Conservation (phyloP, 108 stramenopile species). For the Cyclotella kingstonii region DNA sequence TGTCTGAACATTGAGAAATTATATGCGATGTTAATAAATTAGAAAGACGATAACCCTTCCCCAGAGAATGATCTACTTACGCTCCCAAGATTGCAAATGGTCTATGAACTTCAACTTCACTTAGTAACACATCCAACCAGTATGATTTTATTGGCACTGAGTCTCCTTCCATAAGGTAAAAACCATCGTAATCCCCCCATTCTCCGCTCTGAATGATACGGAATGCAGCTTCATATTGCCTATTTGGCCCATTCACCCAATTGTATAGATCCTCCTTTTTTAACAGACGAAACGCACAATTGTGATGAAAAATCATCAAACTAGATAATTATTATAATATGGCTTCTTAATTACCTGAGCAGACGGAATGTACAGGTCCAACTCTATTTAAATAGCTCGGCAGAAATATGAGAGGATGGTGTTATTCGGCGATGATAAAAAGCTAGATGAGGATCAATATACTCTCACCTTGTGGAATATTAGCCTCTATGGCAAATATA, state of each 20-base stretch:
- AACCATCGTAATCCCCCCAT: conserved; percentile 63
- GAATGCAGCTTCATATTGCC: conserved; percentile 68
- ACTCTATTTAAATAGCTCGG: conserved; percentile 45
- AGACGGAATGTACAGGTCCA: conserved; percentile 51
- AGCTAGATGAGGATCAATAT: conserved; percentile 1
- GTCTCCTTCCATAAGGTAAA: conserved; percentile 77
- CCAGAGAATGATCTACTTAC: no score
- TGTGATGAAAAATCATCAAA: no score
- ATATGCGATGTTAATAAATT: background rate
- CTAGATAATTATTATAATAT: no score
- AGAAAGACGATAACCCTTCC: no score
- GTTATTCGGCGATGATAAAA: no score
- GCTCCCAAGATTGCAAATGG: conserved; percentile 72
- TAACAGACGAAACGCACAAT: no score
- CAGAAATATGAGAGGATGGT: conserved; percentile 7
- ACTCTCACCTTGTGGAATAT: conserved; percentile 52
- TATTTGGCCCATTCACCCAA: conserved; percentile 80
- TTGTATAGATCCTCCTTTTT: conserved; percentile 57
- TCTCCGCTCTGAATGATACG: conserved; percentile 64
- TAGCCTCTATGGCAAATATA: conserved; percentile 63
- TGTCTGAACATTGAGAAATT: conserved; percentile 6
- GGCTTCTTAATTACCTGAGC: no score
- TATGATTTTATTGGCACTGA: conserved; percentile 56
- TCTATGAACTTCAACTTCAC: conserved; percentile 48
- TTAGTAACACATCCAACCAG: conserved; percentile 66